Evolutionary conservation across 495 filamentous ascomycete species (phyloP), one percentile per base, ranked within the genome.

Genomic region (Astrocystis sublimbata): DNA sequence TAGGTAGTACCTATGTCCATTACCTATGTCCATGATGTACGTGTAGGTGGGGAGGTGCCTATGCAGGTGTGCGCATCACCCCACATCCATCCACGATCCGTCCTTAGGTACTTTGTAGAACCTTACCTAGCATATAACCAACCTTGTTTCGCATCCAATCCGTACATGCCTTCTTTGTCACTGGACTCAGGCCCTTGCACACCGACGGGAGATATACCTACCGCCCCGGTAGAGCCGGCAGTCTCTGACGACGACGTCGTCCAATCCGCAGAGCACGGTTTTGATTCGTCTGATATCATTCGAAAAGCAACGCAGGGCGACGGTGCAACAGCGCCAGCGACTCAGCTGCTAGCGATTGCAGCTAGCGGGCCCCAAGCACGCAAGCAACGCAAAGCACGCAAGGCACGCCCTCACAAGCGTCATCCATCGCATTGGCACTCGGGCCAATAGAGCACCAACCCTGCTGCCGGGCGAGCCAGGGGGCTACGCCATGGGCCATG

Each of bases 241-340:
- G 8, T 42, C 53, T n/a, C n/a, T n/a, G n/a, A n/a, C n/a, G n/a
- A n/a, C n/a, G 43, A 56, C 53, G 53, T 42, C 54, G 35, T 57
- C 54, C 54, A 57, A 45, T 57, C 54, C 52, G 43, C 54, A 26
- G 54, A 45, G 26, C 54, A 57, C 54, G 54, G 54, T 28, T n/a
- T 40, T 57, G 26, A 33, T 57, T 57, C 54, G n/a, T 10, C 38
- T 7, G 54, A 43, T 57, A 23, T 35, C 19, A 57, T 45, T 57
- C 54, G 54, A 57, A 57, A 40, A 28, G n/a, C n/a, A n/a, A n/a
- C n/a, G n/a, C n/a, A n/a, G n/a, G n/a, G n/a, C 52, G 0, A 7
- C 31, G 55, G 17, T 33, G 41, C 55, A 35, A 47, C 55, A n/a
- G n/a, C n/a, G n/a, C n/a, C 35, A 35, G 40, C 26, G n/a, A 23